Evolutionary conservation across 164 flowering plant species (phyloP).

Genomic region (Aristolochia californica): DNA sequence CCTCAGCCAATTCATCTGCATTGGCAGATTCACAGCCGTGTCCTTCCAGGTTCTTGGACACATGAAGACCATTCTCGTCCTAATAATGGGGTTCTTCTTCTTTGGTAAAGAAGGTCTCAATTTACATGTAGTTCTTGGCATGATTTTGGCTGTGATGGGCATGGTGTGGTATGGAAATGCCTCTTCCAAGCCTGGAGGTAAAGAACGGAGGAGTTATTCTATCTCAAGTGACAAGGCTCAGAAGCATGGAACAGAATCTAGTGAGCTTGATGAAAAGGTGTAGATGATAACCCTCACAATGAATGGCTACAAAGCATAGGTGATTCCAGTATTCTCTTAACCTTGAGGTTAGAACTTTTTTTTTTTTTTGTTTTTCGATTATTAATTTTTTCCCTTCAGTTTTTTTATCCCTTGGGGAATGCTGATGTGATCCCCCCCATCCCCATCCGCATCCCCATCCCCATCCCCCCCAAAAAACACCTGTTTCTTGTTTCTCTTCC

Average conservation of each 20-base stretch:
- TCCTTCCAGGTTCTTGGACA: constrained; percentile 90
- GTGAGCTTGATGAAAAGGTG: constrained; percentile 36
- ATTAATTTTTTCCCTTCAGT: neutral
- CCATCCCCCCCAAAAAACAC: no score
- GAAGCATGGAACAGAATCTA: constrained; percentile 33
- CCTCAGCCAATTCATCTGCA: constrained; percentile 88
- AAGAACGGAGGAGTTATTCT: constrained; percentile 48
- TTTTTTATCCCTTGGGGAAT: neutral
- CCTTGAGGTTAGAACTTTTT: constrained; percentile 8
- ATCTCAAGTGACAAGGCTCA: constrained; percentile 24
- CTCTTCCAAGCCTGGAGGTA: constrained; percentile 82
- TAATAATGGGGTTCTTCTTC: constrained; percentile 66
- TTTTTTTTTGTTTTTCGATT: constrained; percentile 9
- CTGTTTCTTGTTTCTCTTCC: no score
- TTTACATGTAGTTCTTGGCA: constrained; percentile 67
- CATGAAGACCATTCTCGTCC: constrained; percentile 68
- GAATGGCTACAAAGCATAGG: constrained; percentile 1
- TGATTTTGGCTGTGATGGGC: constrained; percentile 68
- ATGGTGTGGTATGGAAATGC: constrained; percentile 93
- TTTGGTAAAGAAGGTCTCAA: constrained; percentile 91
- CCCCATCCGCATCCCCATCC: no score
- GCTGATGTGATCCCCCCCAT: no score
- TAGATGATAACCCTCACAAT: constrained; percentile 10
- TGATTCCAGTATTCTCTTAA: constrained; percentile 8
- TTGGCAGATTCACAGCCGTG: constrained; percentile 82